Evolutionary conservation across 805 yeast genomes (phyloP).

Genomic region (Wilhelminamyces savonicus): DNA sequence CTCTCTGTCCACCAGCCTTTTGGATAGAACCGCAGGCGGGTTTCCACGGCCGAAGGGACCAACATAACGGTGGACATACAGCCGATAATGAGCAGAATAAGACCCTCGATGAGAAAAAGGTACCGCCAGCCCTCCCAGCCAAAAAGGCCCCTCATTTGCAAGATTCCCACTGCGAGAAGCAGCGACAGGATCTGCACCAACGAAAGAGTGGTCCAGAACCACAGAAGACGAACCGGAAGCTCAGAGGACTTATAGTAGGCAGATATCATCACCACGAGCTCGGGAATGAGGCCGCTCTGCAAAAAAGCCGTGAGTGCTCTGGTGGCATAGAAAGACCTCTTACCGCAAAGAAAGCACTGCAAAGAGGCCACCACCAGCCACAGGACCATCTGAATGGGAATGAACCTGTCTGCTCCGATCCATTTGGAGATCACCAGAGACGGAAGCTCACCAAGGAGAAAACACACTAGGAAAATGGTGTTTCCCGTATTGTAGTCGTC

Average conservation of each 20-base stretch:
- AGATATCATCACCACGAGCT: conserved; percentile 30
- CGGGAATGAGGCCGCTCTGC: conserved; percentile 41
- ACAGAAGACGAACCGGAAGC: conserved; percentile 24
- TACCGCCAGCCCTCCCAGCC: conserved; percentile 36
- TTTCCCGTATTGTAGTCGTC: conserved; percentile 36
- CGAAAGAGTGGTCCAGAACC: conserved; percentile 23
- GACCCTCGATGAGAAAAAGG: conserved; percentile 28
- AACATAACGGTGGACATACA: conserved; percentile 9
- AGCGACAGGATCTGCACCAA: conserved; percentile 14
- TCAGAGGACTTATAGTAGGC: conserved; percentile 34
- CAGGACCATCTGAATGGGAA: conserved; percentile 24
- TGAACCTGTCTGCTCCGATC: conserved; percentile 25
- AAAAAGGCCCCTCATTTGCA: conserved; percentile 18
- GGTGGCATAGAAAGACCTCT: conserved; percentile 20
- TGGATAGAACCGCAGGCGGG: no score
- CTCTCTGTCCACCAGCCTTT: conserved; percentile 19
- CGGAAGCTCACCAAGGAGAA: conserved; percentile 23
- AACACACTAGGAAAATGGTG: conserved; percentile 34
- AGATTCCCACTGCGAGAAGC: conserved; percentile 26
- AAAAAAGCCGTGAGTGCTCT: conserved; percentile 35
- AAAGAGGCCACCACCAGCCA: conserved; percentile 34
- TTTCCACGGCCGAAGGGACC: conserved; percentile 14
- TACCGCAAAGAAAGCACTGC: conserved; percentile 23
- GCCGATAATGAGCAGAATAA: conserved; percentile 8
- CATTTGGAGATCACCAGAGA: conserved; percentile 26